Conservation (phyloP, 1,284 basidiomycete genomes). For the Malassezia caprae region DNA sequence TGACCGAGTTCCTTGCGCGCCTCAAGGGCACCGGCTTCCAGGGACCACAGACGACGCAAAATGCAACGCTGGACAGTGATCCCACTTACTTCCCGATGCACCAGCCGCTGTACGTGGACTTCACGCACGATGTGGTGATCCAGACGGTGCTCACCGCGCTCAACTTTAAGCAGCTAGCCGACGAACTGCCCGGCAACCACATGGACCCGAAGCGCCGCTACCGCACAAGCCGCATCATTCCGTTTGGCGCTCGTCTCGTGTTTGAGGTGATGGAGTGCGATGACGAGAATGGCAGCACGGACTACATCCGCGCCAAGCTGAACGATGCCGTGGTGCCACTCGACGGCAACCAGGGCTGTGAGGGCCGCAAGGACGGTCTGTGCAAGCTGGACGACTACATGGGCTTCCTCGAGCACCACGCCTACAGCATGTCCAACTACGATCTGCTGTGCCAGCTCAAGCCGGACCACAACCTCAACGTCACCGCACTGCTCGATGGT, state of each 20-base stretch:
- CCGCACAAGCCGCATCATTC: constrained; percentile 26
- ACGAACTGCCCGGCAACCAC: constrained; percentile 21
- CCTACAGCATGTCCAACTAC: constrained; percentile 32
- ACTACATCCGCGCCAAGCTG: constrained; percentile 65
- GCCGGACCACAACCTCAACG: neutral
- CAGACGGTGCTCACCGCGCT: constrained; percentile 34
- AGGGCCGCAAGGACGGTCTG: constrained; percentile 60
- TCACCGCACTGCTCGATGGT: constrained; percentile 1
- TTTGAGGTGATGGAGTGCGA: constrained; percentile 31
- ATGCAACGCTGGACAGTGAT: constrained; percentile 26
- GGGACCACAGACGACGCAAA: constrained; percentile 28
- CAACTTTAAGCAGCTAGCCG: constrained; percentile 33
- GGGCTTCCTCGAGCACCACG: constrained; percentile 31
- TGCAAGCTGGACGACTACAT: constrained; percentile 69
- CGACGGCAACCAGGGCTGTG: constrained; percentile 61
- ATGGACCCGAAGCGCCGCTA: constrained; percentile 25
- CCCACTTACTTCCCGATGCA: constrained; percentile 33
- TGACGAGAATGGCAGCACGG: constrained; percentile 14
- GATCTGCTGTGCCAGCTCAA: neutral
- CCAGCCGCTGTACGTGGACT: constrained; percentile 37
- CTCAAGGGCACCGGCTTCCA: constrained; percentile 24
- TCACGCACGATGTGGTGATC: constrained; percentile 36
- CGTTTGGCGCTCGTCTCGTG: constrained; percentile 29
- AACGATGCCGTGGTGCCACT: constrained; percentile 59
- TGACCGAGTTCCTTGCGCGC: constrained; percentile 49